Conservation (phyloP, 1,284 basidiomycete genomes). For the Inonotus obliquus region DNA sequence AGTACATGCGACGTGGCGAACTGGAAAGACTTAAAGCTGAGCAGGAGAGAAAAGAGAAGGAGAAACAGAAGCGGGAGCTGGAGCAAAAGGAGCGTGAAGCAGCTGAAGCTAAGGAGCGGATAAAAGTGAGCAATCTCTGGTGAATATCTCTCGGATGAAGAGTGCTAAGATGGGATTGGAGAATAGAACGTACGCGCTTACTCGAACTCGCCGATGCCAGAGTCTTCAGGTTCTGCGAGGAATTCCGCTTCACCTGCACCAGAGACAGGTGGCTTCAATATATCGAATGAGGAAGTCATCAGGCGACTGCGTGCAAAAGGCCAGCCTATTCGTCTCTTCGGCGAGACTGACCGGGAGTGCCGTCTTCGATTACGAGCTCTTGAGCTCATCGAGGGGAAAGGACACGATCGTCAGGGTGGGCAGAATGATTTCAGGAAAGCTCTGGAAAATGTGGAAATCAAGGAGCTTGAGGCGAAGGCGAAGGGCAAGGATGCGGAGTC, state of each 20-base stretch:
- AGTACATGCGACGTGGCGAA: conserved; percentile 87
- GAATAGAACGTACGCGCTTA: conserved; percentile 43
- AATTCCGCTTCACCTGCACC: conserved; percentile 44
- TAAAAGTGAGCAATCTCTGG: conserved; percentile 39
- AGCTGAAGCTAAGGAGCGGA: conserved; percentile 22
- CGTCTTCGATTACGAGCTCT: conserved; percentile 86
- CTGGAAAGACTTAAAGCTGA: conserved; percentile 69
- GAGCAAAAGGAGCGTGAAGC: conserved; percentile 22
- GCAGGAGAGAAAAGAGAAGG: conserved; percentile 48
- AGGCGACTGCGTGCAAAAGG: conserved; percentile 86
- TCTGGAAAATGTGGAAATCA: conserved; percentile 85
- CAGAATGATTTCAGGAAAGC: conserved; percentile 96
- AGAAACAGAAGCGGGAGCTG: conserved; percentile 29
- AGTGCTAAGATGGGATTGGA: conserved; percentile 41
- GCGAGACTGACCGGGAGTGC: conserved; percentile 91
- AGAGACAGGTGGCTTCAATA: conserved; percentile 66
- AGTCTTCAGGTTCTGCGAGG: conserved; percentile 19
- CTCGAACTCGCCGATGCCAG: conserved; percentile 39
- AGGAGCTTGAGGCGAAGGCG: conserved; percentile 66
- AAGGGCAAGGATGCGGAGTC: conserved; percentile 52
- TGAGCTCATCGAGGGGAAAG: conserved; percentile 90
- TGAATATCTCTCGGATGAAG: conserved; percentile 23
- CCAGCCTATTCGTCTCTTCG: conserved; percentile 94
- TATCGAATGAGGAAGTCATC: conserved; percentile 90
- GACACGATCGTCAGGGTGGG: conserved; percentile 68